Percentiles rank a stretch among this genome's conserved stretches.
Conservation (phyloP, 208 protist genomes). For the Crithidia fasciculata region DNA sequence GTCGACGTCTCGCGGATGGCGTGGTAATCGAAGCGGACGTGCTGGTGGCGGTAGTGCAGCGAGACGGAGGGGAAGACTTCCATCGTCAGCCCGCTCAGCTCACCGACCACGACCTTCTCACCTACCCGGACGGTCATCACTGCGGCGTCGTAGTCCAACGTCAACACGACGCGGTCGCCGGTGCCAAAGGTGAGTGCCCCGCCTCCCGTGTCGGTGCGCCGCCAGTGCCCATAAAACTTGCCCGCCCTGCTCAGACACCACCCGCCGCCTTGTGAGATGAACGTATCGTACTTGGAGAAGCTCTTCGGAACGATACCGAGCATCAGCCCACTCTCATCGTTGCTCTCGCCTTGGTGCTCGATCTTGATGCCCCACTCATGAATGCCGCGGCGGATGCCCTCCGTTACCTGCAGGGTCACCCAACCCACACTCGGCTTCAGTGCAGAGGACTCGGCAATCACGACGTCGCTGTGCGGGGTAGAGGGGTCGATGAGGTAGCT, state of each 20-base stretch:
- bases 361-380: slow-evolving; percentile 94
- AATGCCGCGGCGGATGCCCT: slow-evolving; percentile 84
- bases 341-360: slow-evolving; percentile 92
- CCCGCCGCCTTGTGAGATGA: slow-evolving; percentile 92
- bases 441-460: slow-evolving; percentile 87
- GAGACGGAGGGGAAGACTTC: slow-evolving; percentile 93
- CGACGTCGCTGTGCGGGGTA: slow-evolving; percentile 88
- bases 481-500: slow-evolving; percentile 90
- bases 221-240: slow-evolving; percentile 94
- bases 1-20: slow-evolving; percentile 63
- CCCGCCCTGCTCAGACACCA: slow-evolving; percentile 93
- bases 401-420: slow-evolving; percentile 91
- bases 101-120: slow-evolving; percentile 79
- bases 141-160: slow-evolving; percentile 87
- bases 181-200: slow-evolving; percentile 80
- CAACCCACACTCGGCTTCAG: slow-evolving; percentile 92
- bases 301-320: slow-evolving; percentile 91
- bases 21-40: slow-evolving; percentile 92
- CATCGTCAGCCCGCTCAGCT: slow-evolving; percentile 82
- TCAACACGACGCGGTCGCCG: slow-evolving; percentile 87
- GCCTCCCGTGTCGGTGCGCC: slow-evolving; percentile 65
- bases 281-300: slow-evolving; percentile 92
- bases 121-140: slow-evolving; percentile 89
- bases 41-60: slow-evolving; percentile 92
- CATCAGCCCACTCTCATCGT: slow-evolving; percentile 93